Evolutionary conservation across 225 moss, liverwort and hornwort genomes (phyloP).

Genomic region (Asterella californica): DNA sequence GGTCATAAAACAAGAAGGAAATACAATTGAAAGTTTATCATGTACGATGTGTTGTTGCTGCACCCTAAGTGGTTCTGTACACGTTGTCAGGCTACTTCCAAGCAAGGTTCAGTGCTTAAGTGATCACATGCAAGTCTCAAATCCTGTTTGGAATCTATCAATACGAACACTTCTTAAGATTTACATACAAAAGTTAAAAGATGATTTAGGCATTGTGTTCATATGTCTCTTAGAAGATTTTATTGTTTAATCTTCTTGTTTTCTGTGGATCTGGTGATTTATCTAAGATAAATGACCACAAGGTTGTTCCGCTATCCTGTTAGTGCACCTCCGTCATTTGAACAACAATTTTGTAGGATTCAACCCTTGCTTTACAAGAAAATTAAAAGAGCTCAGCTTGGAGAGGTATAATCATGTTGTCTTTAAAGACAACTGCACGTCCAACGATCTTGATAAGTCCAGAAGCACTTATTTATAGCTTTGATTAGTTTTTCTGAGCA

Average conservation of each 20-base stretch:
- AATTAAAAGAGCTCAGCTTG: slow-evolving; percentile 54
- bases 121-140: neutral
- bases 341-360: slow-evolving; percentile 47
- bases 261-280: neutral
- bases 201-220: no score
- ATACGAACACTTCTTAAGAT: neutral
- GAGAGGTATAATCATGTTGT: slow-evolving; percentile 45
- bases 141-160: neutral
- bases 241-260: no score
- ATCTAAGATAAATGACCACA: neutral
- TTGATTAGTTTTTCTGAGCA: no score
- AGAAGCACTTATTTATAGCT: no score
- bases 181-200: neutral
- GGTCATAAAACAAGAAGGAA: slow-evolving; percentile 50
- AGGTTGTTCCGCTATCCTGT: neutral
- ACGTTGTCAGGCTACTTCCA: slow-evolving; percentile 23
- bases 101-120: neutral
- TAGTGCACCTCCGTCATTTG: slow-evolving; percentile 82
- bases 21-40: slow-evolving; percentile 80
- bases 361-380: slow-evolving; percentile 70
- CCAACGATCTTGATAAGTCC: neutral
- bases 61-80: slow-evolving; percentile 92
- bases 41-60: slow-evolving; percentile 66
- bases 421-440: neutral
- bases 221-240: neutral